phyloP scores from a whole-genome alignment of 495 filamentous ascomycete genomes.

The Annulohypoxylon moriforme region DNA sequence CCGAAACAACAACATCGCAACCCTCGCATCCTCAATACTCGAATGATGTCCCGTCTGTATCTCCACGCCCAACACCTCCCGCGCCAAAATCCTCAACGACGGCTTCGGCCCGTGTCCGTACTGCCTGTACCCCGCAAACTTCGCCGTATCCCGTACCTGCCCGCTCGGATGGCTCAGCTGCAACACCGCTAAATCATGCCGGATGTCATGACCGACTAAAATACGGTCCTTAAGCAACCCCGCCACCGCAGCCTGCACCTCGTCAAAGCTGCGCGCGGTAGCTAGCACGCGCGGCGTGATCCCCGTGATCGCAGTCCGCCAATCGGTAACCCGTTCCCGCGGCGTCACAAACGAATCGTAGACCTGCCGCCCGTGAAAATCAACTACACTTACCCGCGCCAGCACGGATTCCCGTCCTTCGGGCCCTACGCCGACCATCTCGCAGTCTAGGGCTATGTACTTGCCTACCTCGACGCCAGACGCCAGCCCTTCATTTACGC shows the following conservation, averaged over 20 bases:
- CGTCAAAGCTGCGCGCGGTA: constrained; percentile 73
- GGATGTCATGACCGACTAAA: constrained; percentile 89
- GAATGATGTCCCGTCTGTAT: constrained; percentile 80
- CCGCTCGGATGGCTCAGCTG: constrained; percentile 78
- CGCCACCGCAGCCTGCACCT: constrained; percentile 78
- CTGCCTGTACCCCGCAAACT: constrained; percentile 76
- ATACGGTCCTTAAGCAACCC: constrained; percentile 78
- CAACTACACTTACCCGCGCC: constrained; percentile 87
- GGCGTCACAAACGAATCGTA: constrained; percentile 92
- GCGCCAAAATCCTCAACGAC: constrained; percentile 76
- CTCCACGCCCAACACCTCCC: constrained; percentile 80
- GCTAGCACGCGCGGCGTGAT: constrained; percentile 77
- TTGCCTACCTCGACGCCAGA: constrained; percentile 71
- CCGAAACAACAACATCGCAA: constrained; percentile 87
- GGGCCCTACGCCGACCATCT: constrained; percentile 94
- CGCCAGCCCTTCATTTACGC: constrained; percentile 65
- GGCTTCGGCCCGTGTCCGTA: constrained; percentile 83
- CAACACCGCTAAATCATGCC: constrained; percentile 84
- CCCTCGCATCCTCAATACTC: constrained; percentile 86
- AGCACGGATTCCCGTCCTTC: constrained; percentile 74
- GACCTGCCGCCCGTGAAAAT: constrained; percentile 88
- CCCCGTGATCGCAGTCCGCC: constrained; percentile 85
- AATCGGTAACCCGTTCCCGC: constrained; percentile 82
- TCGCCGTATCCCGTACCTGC: constrained; percentile 86
- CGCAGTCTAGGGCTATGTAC: constrained; percentile 94